Base-by-base conservation (phyloP, 768 basidiomycete species). In the Phylloporus rhodoxanthus region DNA sequence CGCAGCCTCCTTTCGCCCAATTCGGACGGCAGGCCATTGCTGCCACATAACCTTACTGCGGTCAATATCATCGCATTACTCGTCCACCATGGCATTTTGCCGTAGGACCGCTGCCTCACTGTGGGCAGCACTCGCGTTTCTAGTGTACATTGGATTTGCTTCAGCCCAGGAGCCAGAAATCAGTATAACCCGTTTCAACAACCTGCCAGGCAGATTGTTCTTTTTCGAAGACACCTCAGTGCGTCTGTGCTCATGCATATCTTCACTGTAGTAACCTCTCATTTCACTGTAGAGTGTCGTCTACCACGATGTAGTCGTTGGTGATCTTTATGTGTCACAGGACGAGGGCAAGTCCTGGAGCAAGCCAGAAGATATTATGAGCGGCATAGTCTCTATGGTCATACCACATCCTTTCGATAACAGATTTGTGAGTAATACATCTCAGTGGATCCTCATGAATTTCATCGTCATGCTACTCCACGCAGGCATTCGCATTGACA, bases 141-240 rank as follows among this genome's bases (percentile, higher is more conserved):
- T 67, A 5, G 29, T 47, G 9, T 65, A 52, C 36, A 50, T 58
- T 28, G 56, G 55, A 47, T 58, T 56, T 32, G 43, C 57, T 33
- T 52, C 50, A 5, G 72, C 76, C 2, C 76, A 75, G 60, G 62
- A 75, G 23, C 83, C 82, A 57, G 63, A 75, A 51, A 70, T 76
- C 54, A 53, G 68, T 6, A 57, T 83, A 46, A 75, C 69, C 29
- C 69, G 73, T 49, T 89, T 95, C 66, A 60, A 78, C 42, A 87
- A 87, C 65, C 70, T 88, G 30, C 91, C 92, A 8, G 78, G 78
- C 11, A 75, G 78, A 58, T 63, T 95, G 45, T 88, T 87, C 72
- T 97, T 92, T 76, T 96, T 98, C 70, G 89, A 97, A 54, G 95
- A 96, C 70, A 85, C 90, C 7, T 68, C 84, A 26, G 94, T 94